Evolutionary conservation across 1,284 basidiomycete species (phyloP), one percentile per base, ranked within the genome.

Genomic region (Golubevia sp.): DNA sequence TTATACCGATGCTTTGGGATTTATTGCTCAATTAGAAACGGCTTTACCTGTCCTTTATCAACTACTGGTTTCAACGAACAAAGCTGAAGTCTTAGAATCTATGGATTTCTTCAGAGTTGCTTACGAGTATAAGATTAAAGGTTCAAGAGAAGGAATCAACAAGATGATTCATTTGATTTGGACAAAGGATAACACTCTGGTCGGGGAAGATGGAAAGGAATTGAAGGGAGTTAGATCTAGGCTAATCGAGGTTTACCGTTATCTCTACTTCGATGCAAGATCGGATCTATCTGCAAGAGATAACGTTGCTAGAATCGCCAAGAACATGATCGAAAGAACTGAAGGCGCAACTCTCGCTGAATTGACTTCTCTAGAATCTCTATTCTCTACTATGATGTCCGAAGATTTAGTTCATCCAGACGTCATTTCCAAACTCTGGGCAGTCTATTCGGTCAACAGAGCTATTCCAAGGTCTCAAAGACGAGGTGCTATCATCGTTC

Each of bases 151-250:
- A 13, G 94, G 94, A 0, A 91, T 99, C 76, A 94, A 92, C 85
- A 92, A 91, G 78, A 99, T 99, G 96, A 84, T 99, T 4, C 97
- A 99, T 84, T 87, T 99, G 44, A 93, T 99, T 76, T 99, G 97
- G 97, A 89, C 89, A 13, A 99, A 98, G 82, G 96, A 98, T 83
- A 94, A 94, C 81, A 91, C 87, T 51, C 88, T 92, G 24, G 91
- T 92, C 13, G 88, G 89, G 21, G 93, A 93, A 78, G 65, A 61
- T 50, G 62, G 60, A 23, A 91, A 92, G 74, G 92, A 95, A 79
- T 85, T 94, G 56, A 97, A 95, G 83, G 94, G 94, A 18, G 88
- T 98, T 64, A 89, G 93, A 8, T 90, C 91, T 55, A 88, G 91
- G 50, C 87, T 99, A 55, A 88, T 99, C 71, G 96, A 98, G 72